Base-by-base conservation (phyloP, 2,329 filamentous ascomycete species). In the Trichophyton verrucosum region DNA sequence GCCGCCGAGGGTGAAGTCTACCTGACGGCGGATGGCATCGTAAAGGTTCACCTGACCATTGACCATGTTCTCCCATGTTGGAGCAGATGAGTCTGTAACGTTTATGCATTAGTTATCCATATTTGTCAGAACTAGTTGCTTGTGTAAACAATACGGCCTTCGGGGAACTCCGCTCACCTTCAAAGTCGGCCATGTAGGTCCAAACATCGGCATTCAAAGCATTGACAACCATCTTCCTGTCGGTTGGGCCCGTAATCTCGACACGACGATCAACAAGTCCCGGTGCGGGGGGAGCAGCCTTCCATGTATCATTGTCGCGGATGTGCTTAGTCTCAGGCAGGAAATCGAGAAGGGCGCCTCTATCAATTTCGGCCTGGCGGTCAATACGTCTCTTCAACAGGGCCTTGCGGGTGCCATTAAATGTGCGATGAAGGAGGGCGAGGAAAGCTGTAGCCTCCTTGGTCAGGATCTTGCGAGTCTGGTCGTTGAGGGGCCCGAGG, bases 141-240 rank as follows among this genome's bases (percentile, higher is more conserved):
- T 22, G 33, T 11, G 33, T 11, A 36, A 33, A 30, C 6, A 30
- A 30, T 30, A 30, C 6, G 27, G 1, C 36, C n/a, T 5, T 44
- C 40, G 40, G 40, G 15, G n/a, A 11, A 20, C n/a, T n/a, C 20
- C 24, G 74, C 82, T 69, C 75, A 94, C 91, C 92, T 78, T 99
- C 94, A 67, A 99, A 95, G 76, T 99, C 94, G 56, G 94, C 94
- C 94, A 99, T 99, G 72, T 97, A 99, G 61, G 92, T 97, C 87
- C 89, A 97, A 24, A 97, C 94, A 70, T 97, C 84, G 53, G 92
- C 87, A 76, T 97, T 99, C 73, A 97, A 73, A 8, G 94, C 94
- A 74, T 99, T 99, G 65, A 97, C 89, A 56, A 97, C 91, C 94
- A 99, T 99, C 83, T 97, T 99, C 67, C 94, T 84, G 77, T 97